phyloP scores from a whole-genome alignment of 2,329 filamentous ascomycete genomes.

The Sclerotinia subarctica region DNA sequence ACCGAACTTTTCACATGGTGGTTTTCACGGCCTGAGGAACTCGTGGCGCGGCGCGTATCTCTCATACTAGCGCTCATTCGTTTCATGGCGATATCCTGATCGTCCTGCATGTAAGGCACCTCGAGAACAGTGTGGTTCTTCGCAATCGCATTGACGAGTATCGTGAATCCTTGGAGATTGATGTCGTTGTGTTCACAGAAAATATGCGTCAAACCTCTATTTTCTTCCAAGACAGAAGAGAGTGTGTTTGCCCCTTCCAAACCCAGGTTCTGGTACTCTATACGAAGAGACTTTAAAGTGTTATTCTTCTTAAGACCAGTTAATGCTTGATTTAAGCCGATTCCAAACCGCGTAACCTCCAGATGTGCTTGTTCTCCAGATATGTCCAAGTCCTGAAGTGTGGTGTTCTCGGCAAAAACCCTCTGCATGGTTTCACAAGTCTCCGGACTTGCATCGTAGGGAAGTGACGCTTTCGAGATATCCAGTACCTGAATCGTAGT shows the following conservation, averaged over 20 bases:
- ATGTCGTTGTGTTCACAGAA: slow-evolving; percentile 72
- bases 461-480: slow-evolving; percentile 67
- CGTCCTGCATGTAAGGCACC: slow-evolving; percentile 61
- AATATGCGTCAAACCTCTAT: slow-evolving; percentile 59
- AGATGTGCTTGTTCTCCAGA: slow-evolving; percentile 69
- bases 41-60: slow-evolving; percentile 27
- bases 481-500: slow-evolving; percentile 62
- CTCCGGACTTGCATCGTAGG: slow-evolving; percentile 64
- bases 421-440: slow-evolving; percentile 61
- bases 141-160: slow-evolving; percentile 65
- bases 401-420: slow-evolving; percentile 66
- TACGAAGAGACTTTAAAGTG: slow-evolving; percentile 58
- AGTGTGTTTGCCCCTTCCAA: slow-evolving; percentile 67
- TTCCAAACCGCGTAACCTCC: slow-evolving; percentile 67
- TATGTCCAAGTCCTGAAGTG: slow-evolving; percentile 64
- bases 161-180: slow-evolving; percentile 66
- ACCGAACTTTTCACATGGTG: slow-evolving; percentile 33
- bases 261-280: slow-evolving; percentile 67
- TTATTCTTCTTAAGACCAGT: slow-evolving; percentile 62
- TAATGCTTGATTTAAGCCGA: slow-evolving; percentile 64
- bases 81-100: slow-evolving; percentile 59
- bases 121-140: slow-evolving; percentile 60
- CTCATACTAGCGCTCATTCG: slow-evolving; percentile 40
- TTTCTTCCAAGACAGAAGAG: slow-evolving; percentile 64
- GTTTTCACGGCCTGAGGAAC: slow-evolving; percentile 24